phyloP scores from a whole-genome alignment of 2,329 filamentous ascomycete species.

The Domatiomyces catenatus region DNA sequence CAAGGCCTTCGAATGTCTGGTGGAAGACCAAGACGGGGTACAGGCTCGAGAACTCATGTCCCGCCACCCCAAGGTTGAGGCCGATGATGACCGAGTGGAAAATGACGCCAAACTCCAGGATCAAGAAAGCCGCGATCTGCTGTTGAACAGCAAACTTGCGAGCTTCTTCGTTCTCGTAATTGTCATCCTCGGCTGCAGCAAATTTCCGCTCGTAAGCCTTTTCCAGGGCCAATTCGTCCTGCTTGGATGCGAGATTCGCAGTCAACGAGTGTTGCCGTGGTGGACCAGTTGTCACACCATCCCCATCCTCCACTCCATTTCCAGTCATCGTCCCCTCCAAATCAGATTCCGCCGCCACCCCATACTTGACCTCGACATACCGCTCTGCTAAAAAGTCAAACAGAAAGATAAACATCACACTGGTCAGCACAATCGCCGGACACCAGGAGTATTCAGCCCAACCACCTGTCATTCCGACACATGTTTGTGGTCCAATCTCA shows the following conservation, averaged over 20 bases:
- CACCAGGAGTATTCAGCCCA: conserved; percentile 35
- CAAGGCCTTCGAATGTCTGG: conserved; percentile 48
- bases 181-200: background rate
- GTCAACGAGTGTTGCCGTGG: background rate
- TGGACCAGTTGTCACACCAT: background rate
- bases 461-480: conserved; percentile 38
- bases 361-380: conserved; percentile 36
- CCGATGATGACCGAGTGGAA: conserved; percentile 52
- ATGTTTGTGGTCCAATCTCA: conserved; percentile 33
- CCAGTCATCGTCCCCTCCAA: conserved; percentile 13
- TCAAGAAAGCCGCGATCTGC: conserved; percentile 28
- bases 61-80: conserved; percentile 44
- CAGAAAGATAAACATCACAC: conserved; percentile 36
- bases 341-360: conserved; percentile 16
- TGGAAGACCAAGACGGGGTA: conserved; percentile 49
- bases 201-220: conserved; percentile 5
- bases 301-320: conserved; percentile 1
- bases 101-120: conserved; percentile 45
- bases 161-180: background rate
- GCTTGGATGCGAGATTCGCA: conserved; percentile 1
- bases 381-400: conserved; percentile 37
- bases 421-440: conserved; percentile 35
- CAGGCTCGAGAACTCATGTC: conserved; percentile 41
- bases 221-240: conserved; percentile 3
- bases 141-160: background rate